A percentile compares a stretch with the other conserved stretches of the same genome.
These are phyloP conservation scores for Mycena crocata DNA, from an alignment of 768 basidiomycete genomes.

Conservation along the genomic window DNA sequence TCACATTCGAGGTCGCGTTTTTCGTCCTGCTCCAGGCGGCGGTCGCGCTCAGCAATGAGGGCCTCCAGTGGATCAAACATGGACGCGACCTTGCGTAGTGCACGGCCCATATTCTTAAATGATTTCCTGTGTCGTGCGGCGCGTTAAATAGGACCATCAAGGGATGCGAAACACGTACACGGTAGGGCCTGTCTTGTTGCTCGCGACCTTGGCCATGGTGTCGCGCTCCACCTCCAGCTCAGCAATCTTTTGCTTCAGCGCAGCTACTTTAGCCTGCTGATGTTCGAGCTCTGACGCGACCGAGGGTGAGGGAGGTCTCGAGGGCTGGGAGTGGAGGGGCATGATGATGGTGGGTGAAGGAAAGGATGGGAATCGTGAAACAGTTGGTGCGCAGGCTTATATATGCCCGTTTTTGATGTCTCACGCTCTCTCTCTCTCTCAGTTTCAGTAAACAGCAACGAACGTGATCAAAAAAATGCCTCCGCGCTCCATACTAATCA, in stretches of 20 bases:
- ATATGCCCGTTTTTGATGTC: slow-evolving; percentile 10
- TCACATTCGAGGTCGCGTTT: slow-evolving; percentile 1
- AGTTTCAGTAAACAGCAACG: neutral
- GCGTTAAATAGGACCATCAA: too few relatives aligned
- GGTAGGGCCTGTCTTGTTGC: too few relatives aligned
- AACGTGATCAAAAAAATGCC: neutral
- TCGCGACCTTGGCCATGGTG: neutral
- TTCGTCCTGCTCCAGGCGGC: slow-evolving; percentile 3
- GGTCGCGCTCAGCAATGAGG: neutral
- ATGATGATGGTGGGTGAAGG: neutral
- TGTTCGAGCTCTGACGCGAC: neutral
- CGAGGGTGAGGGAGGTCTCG: neutral
- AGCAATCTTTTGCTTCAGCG: slow-evolving; percentile 1
- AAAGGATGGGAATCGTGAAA: neutral
- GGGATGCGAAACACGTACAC: too few relatives aligned
- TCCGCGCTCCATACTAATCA: neutral
- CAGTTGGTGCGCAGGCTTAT: slow-evolving; percentile 1
- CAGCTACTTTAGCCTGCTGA: neutral
- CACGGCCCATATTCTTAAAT: neutral
- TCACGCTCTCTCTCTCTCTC: neutral
- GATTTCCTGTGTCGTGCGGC: neutral
- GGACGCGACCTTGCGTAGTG: slow-evolving; percentile 2
- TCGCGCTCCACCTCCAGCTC: slow-evolving; percentile 1
- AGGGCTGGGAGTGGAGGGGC: neutral
- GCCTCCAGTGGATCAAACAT: neutral